Evolutionary conservation across 768 basidiomycete species (phyloP).

Genomic region (Hypsizygus marmoreus): DNA sequence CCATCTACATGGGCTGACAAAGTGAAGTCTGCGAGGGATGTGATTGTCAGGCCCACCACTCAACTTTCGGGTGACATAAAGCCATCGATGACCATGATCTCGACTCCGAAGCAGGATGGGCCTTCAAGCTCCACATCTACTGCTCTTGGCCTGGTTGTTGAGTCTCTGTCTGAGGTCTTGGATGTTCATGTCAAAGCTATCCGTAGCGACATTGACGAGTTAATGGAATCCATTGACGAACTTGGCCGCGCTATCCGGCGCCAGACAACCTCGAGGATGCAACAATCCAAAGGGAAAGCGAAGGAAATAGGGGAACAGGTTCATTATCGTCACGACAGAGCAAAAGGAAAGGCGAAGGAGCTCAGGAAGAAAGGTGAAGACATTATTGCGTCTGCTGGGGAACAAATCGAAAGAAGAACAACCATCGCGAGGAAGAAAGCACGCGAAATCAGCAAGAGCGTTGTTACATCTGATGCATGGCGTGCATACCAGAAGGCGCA

Average conservation of each 20-base stretch:
- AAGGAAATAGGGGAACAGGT: slow-evolving; percentile 46
- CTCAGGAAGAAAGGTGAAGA: slow-evolving; percentile 51
- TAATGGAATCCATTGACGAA: slow-evolving; percentile 60
- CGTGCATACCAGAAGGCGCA: slow-evolving; percentile 32
- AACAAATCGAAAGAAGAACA: slow-evolving; percentile 43
- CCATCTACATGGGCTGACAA: slow-evolving; percentile 25
- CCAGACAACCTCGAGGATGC: slow-evolving; percentile 48
- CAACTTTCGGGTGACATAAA: slow-evolving; percentile 31
- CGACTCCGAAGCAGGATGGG: slow-evolving; percentile 19
- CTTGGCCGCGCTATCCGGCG: slow-evolving; percentile 51
- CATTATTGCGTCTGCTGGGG: slow-evolving; percentile 44
- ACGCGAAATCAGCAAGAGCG: slow-evolving; percentile 31
- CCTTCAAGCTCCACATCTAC: slow-evolving; percentile 24
- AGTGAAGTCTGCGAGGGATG: slow-evolving; percentile 31
- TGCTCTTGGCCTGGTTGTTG: slow-evolving; percentile 40
- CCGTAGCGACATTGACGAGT: slow-evolving; percentile 54
- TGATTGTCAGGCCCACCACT: slow-evolving; percentile 35
- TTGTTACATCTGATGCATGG: slow-evolving; percentile 36
- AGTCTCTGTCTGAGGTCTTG: slow-evolving; percentile 50
- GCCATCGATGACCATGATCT: slow-evolving; percentile 29
- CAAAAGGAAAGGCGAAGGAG: slow-evolving; percentile 54
- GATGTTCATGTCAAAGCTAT: slow-evolving; percentile 48
- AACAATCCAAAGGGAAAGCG: slow-evolving; percentile 51
- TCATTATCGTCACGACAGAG: slow-evolving; percentile 50
- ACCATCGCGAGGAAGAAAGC: slow-evolving; percentile 22